Evolutionary conservation across 495 filamentous ascomycete genomes (phyloP), one percentile per base, ranked within the genome.

Genomic region (Xylaria cubensis): DNA sequence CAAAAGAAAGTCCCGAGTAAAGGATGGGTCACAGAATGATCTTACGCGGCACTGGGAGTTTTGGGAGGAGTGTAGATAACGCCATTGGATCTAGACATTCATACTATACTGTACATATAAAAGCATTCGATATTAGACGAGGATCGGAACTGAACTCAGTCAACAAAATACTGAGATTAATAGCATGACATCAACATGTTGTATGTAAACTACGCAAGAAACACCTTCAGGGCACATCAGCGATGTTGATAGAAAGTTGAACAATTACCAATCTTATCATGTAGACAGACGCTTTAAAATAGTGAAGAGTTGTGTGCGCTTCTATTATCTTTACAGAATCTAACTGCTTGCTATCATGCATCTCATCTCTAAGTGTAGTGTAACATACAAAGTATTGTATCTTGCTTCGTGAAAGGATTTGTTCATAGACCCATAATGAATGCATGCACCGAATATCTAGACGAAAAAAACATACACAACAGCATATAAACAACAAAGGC

Each of bases 1-100:
- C 97, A 98, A 83, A 90, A 77, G 81, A 93, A 90, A 78, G 89
- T 92, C 61, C 73, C 82, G 3, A 90, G 87, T 70, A 87, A 89
- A 68, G 93, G 90, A 2, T 98, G 95, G 95, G 87, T 92, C 73
- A 70, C 71, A 24, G 77, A 77, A 67, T 79, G 26, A 67, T 56
- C 29, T 1, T 32, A 7, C 24, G 26, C 53, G 26, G 13, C 53
- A 32, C 24, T 32, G 5, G 32, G 24, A 32, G 7, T 56, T 32
- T 4, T 26, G 24, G 10, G 4, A 2, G 0, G 15, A 12, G 50
- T 10, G 24, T 1, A 26, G 50, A 53, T 2, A 5, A 7, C 1
- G n/a, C 24, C 44, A 1, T 42, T 42, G 59, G 6, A 19, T 42
- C 19, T 39, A 24, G 59, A 24, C 34, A 6, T 24, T 0, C n/a